Base-by-base conservation (phyloP, 345 rosid genomes). In the Jatropha curcas region DNA sequence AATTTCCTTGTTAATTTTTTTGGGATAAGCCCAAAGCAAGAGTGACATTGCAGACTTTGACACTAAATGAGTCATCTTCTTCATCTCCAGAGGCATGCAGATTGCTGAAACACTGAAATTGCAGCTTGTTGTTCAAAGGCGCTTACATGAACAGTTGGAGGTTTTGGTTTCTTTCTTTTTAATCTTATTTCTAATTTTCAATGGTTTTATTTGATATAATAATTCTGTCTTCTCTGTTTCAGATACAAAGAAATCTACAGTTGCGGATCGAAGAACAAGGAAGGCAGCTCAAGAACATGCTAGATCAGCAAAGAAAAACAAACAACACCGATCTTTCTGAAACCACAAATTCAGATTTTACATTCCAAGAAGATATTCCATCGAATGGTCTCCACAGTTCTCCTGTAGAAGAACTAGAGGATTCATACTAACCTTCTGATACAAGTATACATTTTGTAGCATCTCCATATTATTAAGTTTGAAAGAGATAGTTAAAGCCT, bases 221-320 rank as follows among this genome's bases (percentile, higher is more conserved):
- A 9, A 43, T 10, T 20, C 37, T 0, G 3, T 31, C 30, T 14
- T 13, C 0, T 5, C 17, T 33, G 33, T 55, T 22, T 68, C 72
- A 83, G 81, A 67, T 83, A 30, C 81, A 84, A 56, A 79, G 68
- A 71, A 45, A 74, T 74, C 65, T 79, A 22, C 80, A 74, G 71
- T 63, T 59, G 39, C 71, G 43, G 53, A 84, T 79, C 39, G 83
- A 81, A 74, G 84, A 79, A 62, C 84, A 74, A 66, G 79, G 84
- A 33, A 79, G 60, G 77, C 75, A 52, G 41, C 77, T 68, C 14
- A 78, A 76, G 25, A 74, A 71, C 61, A 73, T 81, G 72, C 17
- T 78, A 62, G 76, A 78, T 30, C 75, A 79, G 14, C 78, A 71
- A 45, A 52, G 52, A 24, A 52, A 68, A 30, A 65, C 70, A 51